phyloP scores from a whole-genome alignment of 371 early-diverging fungal species.

The Dichotomocladium elegans region DNA sequence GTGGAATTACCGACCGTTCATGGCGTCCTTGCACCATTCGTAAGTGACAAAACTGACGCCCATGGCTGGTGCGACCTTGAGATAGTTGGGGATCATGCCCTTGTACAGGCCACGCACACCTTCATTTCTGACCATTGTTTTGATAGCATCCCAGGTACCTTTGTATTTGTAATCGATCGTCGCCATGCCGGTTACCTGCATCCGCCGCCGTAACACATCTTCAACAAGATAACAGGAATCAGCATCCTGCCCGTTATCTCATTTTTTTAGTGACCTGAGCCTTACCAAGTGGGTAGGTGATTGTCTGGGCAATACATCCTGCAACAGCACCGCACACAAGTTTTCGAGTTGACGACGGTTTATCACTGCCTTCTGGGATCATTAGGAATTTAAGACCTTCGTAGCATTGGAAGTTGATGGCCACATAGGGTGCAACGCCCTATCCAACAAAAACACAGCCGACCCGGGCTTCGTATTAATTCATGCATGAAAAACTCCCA shows the following conservation, averaged over 20 bases:
- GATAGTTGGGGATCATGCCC: constrained; percentile 78
- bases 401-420: constrained; percentile 81
- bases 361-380: constrained; percentile 60
- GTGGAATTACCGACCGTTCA: too few species aligned
- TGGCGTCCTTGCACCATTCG: constrained; percentile 64
- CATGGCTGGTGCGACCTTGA: constrained; percentile 85
- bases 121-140: constrained; percentile 69
- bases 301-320: constrained; percentile 86
- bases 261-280: too few species aligned
- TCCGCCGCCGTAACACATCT: constrained; percentile 80
- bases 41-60: constrained; percentile 85
- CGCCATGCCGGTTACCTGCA: constrained; percentile 86
- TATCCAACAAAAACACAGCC: constrained; percentile 6
- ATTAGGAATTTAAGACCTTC: constrained; percentile 73
- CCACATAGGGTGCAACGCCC: constrained; percentile 87
- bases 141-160: constrained; percentile 72
- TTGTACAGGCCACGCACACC: constrained; percentile 54
- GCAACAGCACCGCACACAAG: constrained; percentile 86
- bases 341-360: constrained; percentile 62
- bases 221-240: neutral
- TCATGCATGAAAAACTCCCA: neutral
- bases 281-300: constrained; percentile 81
- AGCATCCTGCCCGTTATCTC: constrained; percentile 18
- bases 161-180: constrained; percentile 67
- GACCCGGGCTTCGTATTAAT: neutral